phyloP scores from a whole-genome alignment of 331 rosid genomes.

The Stylosanthes scabra region DNA sequence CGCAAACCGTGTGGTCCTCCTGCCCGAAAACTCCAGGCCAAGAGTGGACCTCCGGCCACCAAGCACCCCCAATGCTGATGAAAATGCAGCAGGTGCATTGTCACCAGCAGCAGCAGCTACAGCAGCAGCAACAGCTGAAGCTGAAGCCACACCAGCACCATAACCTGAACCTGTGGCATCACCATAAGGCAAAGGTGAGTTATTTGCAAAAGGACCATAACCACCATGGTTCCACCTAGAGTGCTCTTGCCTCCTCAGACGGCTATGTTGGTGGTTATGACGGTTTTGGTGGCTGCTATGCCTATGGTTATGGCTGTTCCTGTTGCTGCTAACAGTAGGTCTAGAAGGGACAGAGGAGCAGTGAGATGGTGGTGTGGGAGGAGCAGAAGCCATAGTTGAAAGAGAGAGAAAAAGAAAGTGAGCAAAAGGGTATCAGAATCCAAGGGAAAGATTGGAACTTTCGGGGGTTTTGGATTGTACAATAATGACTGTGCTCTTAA shows the following conservation, averaged over 20 bases:
- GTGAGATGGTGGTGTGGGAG: slow-evolving; percentile 34
- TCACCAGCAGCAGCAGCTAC: background rate
- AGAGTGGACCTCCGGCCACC: slow-evolving; percentile 51
- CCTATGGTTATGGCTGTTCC: background rate
- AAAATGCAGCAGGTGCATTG: slow-evolving; percentile 12
- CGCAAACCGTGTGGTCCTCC: slow-evolving; percentile 78
- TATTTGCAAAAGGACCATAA: background rate
- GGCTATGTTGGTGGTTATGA: background rate
- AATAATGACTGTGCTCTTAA: background rate
- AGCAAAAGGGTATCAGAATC: slow-evolving; percentile 35
- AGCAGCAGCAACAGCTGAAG: slow-evolving; percentile 3
- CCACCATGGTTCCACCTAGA: background rate
- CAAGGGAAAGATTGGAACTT: slow-evolving; percentile 35
- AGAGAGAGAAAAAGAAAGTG: background rate
- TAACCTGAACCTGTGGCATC: background rate
- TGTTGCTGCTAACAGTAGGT: background rate
- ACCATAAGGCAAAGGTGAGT: slow-evolving; percentile 12
- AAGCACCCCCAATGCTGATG: slow-evolving; percentile 27
- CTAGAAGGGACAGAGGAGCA: slow-evolving; percentile 35
- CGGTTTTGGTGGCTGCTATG: background rate
- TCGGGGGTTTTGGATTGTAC: slow-evolving; percentile 39
- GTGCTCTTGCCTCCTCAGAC: background rate
- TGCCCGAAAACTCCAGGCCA: slow-evolving; percentile 74
- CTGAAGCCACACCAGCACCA: slow-evolving; percentile 1
- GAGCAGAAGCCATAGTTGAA: slow-evolving; percentile 34